Evolutionary conservation across 768 basidiomycete species (phyloP).

Genomic region (Holtermannia corniformis): DNA sequence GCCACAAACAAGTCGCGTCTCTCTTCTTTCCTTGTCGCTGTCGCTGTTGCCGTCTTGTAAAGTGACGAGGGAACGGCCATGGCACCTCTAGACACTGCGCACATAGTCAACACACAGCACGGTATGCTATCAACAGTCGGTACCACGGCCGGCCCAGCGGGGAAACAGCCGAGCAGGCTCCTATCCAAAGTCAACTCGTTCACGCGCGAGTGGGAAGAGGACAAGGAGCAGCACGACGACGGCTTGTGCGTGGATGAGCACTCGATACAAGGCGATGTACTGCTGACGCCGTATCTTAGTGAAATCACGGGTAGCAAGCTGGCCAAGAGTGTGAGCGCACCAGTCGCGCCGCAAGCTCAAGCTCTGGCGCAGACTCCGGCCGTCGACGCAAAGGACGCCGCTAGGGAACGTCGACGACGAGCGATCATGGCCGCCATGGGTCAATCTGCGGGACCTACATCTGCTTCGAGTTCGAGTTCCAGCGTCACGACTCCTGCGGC

Average conservation of each 20-base stretch:
- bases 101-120: neutral
- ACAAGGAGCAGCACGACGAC: neutral
- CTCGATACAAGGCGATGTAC: neutral
- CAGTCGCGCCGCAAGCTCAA: too few species aligned
- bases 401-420: conserved; percentile 20
- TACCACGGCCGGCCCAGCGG: too few species aligned
- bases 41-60: neutral
- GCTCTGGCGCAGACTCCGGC: conserved; percentile 4
- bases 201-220: conserved; percentile 28
- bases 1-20: conserved; percentile 13
- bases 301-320: too few species aligned
- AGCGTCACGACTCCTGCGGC: too few species aligned
- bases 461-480: too few species aligned
- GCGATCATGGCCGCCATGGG: conserved; percentile 15
- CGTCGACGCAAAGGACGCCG: conserved; percentile 11
- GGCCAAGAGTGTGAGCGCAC: too few species aligned
- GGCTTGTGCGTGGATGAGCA: neutral
- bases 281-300: conserved; percentile 2
- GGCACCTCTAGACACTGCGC: conserved; percentile 4
- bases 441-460: too few species aligned
- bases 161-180: too few species aligned
- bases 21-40: neutral
- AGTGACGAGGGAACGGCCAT: conserved; percentile 4
- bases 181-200: conserved; percentile 32
- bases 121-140: neutral